Conservation (phyloP, 345 rosid species). For the Hibiscus tridactylites region DNA sequence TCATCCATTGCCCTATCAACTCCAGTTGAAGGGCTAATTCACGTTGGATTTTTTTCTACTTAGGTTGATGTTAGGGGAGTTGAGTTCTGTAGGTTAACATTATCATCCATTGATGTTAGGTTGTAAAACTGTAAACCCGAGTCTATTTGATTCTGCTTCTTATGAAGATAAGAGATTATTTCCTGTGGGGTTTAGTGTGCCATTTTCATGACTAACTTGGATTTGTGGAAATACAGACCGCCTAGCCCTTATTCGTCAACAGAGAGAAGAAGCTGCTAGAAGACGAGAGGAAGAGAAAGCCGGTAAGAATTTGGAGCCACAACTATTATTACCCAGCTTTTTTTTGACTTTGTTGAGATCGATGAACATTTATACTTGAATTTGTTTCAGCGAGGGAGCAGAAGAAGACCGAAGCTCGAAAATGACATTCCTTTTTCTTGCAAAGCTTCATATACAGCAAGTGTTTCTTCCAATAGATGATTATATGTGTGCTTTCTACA, state of each 20-base stretch:
- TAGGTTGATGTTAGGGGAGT: not conserved
- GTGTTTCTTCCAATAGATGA: not conserved
- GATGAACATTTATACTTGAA: not conserved
- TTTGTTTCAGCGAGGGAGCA: slow-evolving; percentile 47
- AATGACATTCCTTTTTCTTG: slow-evolving; percentile 24
- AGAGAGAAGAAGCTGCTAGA: slow-evolving; percentile 61
- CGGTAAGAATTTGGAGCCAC: slow-evolving; percentile 25
- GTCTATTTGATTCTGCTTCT: not conserved
- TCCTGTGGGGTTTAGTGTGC: not conserved
- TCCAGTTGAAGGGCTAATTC: not conserved
- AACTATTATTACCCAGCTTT: not conserved
- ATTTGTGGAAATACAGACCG: slow-evolving; percentile 34
- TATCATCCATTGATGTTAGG: not conserved
- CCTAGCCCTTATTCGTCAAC: slow-evolving; percentile 50
- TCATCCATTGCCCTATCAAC: not conserved
- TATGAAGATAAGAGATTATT: not conserved
- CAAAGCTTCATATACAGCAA: not conserved
- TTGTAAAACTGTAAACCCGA: not conserved
- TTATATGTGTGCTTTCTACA: not conserved
- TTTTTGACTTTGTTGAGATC: not conserved
- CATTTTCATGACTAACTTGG: not conserved
- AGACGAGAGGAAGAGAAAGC: slow-evolving; percentile 70
- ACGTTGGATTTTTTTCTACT: too few species aligned
- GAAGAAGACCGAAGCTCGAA: slow-evolving; percentile 56
- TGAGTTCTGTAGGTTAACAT: not conserved